Evolutionary conservation across 2,329 filamentous ascomycete species (phyloP).

Genomic region (Trichoderma sp.): DNA sequence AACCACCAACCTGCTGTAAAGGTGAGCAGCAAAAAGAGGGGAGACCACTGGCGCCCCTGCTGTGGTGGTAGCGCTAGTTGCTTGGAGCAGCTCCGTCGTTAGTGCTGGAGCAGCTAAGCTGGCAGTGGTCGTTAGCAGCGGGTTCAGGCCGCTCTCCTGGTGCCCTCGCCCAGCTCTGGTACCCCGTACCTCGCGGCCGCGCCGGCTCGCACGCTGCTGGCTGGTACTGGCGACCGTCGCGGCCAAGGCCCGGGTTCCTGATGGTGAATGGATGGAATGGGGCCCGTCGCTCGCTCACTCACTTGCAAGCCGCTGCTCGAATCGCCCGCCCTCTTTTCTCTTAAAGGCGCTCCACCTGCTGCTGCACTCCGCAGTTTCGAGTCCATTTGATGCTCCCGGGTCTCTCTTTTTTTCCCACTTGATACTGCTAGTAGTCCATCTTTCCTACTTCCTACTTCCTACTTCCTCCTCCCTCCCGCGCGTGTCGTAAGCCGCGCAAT

Average conservation of each 20-base stretch:
- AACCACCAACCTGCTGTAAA: not conserved
- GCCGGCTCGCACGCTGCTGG: not conserved
- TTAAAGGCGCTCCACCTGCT: slow-evolving; percentile 25
- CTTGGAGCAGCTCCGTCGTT: not conserved
- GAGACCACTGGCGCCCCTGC: not conserved
- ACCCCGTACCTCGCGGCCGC: slow-evolving; percentile 6
- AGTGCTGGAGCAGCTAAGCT: not conserved
- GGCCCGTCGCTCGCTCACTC: not conserved
- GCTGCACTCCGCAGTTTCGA: slow-evolving; percentile 25
- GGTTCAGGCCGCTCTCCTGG: not conserved
- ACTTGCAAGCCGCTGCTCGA: not conserved
- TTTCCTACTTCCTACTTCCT: slow-evolving; percentile 7
- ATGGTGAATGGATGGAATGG: slow-evolving; percentile 7
- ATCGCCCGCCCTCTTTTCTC: slow-evolving; percentile 13
- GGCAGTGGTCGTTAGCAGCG: not conserved
- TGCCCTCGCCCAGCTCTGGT: not conserved
- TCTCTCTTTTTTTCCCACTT: not conserved
- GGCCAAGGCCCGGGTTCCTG: not conserved
- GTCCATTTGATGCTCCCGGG: slow-evolving; percentile 4
- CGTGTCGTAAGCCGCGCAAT: slow-evolving; percentile 11
- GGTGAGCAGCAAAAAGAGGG: not conserved
- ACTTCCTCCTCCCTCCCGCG: slow-evolving; percentile 9
- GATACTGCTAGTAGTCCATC: not conserved
- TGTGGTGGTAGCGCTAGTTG: not conserved
- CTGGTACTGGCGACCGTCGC: not conserved